A percentile compares a stretch with the other conserved stretches of the same genome.
phyloP scores from a whole-genome alignment of 208 protist genomes.

The Trypanosomatidae sp. region DNA sequence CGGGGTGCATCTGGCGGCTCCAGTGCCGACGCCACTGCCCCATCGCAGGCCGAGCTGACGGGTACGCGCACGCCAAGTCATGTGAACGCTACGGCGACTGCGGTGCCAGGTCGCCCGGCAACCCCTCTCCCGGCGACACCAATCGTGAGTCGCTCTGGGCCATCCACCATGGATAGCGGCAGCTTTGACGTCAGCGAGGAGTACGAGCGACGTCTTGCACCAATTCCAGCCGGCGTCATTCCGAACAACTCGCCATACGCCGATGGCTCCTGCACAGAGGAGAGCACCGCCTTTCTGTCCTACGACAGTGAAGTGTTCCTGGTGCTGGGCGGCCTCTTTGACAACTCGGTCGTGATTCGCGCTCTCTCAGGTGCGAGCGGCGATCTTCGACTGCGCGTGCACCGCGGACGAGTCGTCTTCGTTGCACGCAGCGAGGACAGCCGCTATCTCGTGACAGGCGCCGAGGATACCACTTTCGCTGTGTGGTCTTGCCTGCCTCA shows the following conservation, averaged over 20 bases:
- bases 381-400: constrained; percentile 69
- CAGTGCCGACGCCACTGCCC: background rate
- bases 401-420: constrained; percentile 72
- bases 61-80: background rate
- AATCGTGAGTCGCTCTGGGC: background rate
- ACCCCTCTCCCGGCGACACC: background rate
- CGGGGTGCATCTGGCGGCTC: background rate
- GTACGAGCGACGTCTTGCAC: constrained; percentile 52
- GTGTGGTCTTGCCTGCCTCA: constrained; percentile 77
- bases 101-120: background rate
- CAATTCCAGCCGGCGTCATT: constrained; percentile 60
- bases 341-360: constrained; percentile 78
- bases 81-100: background rate
- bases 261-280: constrained; percentile 57
- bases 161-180: background rate
- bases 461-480: constrained; percentile 91
- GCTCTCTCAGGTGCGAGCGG: constrained; percentile 35
- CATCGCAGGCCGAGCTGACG: background rate
- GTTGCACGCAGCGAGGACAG: constrained; percentile 71
- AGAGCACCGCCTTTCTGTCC: constrained; percentile 62
- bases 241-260: constrained; percentile 34
- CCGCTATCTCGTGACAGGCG: constrained; percentile 80
- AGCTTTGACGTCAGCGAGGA: constrained; percentile 74
- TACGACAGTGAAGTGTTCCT: constrained; percentile 73
- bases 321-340: constrained; percentile 78